A percentile compares a stretch with the other conserved stretches of the same genome.
Conservation (phyloP, 2,329 filamentous ascomycete genomes). For the Colletotrichum eleusines region DNA sequence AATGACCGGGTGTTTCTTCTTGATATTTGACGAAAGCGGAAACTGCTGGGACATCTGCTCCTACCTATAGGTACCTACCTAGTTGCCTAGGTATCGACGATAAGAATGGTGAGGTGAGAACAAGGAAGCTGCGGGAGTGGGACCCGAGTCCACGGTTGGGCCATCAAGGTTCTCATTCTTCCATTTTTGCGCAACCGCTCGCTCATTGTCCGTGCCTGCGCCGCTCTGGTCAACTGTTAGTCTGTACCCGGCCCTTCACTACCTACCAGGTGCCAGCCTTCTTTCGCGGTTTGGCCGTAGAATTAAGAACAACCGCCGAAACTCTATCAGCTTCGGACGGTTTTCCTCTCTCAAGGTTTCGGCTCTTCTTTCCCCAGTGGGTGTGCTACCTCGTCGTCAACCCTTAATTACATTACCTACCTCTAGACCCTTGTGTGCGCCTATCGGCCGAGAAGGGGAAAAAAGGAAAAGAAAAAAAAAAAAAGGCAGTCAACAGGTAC, state of each 20-base stretch:
- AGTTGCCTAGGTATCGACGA: conserved; percentile 8
- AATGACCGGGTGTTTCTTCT: not conserved
- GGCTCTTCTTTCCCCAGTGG: not conserved
- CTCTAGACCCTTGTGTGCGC: not conserved
- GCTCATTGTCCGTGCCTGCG: conserved; percentile 2
- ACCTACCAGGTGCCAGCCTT: no score
- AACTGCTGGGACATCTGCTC: conserved; percentile 1
- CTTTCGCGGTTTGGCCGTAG: not conserved
- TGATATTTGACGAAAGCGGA: not conserved
- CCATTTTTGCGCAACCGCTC: conserved; percentile 16
- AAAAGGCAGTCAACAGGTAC: not conserved
- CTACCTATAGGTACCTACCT: not conserved
- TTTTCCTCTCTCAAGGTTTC: not conserved
- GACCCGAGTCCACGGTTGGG: conserved; percentile 9
- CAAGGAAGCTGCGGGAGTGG: conserved; percentile 26
- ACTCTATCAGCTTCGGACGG: conserved; percentile 16
- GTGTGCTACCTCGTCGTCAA: not conserved
- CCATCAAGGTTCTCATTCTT: conserved; percentile 40
- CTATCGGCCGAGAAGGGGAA: not conserved
- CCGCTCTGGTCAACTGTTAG: conserved; percentile 30
- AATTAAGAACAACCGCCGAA: not conserved
- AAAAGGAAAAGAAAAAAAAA: not conserved
- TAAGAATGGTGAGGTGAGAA: conserved; percentile 26
- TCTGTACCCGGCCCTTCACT: conserved; percentile 8
- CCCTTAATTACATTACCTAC: not conserved